Percentiles rank a stretch among this genome's conserved stretches.
phyloP scores from a whole-genome alignment of 1,139 yeast species.

The Geotrichum australiense region DNA sequence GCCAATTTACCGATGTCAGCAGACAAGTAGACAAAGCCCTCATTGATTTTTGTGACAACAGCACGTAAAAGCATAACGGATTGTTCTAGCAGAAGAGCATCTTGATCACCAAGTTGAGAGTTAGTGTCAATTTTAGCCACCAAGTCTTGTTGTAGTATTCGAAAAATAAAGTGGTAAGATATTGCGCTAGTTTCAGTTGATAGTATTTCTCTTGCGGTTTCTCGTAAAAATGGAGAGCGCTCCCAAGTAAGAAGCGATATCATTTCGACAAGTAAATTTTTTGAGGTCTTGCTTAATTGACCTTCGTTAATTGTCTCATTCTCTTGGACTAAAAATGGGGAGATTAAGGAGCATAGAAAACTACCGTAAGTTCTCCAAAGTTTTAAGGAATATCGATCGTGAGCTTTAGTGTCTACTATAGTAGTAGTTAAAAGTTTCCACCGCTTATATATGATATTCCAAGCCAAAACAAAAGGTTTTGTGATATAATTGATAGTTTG shows the following conservation, averaged over 20 bases:
- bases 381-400: constrained; percentile 19
- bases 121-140: constrained; percentile 4
- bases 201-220: constrained; percentile 43
- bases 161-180: constrained; percentile 38
- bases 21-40: constrained; percentile 37
- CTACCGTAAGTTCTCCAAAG: constrained; percentile 38
- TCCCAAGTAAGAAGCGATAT: constrained; percentile 23
- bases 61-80: constrained; percentile 38
- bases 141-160: constrained; percentile 25
- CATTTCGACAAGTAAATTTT: constrained; percentile 23
- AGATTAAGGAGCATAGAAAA: constrained; percentile 40
- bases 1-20: constrained; percentile 39
- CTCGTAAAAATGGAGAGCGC: constrained; percentile 33
- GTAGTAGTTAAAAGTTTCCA: constrained; percentile 41
- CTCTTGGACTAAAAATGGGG: constrained; percentile 26
- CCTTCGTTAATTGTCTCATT: constrained; percentile 20
- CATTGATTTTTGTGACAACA: constrained; percentile 38
- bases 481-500: constrained; percentile 52
- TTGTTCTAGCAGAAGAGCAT: constrained; percentile 38
- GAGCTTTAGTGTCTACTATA: constrained; percentile 3
- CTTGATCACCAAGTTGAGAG: constrained; percentile 20
- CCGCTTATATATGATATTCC: constrained; percentile 47
- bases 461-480: constrained; percentile 51
- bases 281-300: constrained; percentile 18
- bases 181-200: constrained; percentile 42